Evolutionary conservation across 1,284 basidiomycete genomes (phyloP).

Genomic region (Caloboletus firmus): DNA sequence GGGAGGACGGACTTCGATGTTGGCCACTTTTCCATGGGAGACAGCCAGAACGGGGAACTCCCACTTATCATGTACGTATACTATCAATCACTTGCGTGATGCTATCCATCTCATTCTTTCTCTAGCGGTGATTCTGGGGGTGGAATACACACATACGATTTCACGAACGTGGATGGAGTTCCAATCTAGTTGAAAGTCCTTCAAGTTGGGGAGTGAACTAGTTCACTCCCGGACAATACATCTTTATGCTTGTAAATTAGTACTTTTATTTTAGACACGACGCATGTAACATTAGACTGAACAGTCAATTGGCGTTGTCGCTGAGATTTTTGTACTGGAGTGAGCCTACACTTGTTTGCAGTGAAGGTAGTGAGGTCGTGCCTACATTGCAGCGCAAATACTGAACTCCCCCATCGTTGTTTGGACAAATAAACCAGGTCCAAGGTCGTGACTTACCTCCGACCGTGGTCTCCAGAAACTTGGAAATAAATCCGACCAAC

Average conservation of each 20-base stretch:
- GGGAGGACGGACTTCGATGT: conserved; percentile 57
- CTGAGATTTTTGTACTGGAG: neutral
- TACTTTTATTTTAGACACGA: conserved; percentile 2
- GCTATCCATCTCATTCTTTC: conserved; percentile 10
- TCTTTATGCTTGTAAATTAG: conserved; percentile 12
- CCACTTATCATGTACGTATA: conserved; percentile 60
- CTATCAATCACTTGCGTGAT: neutral
- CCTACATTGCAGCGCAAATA: neutral
- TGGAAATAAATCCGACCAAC: conserved; percentile 19
- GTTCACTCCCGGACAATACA: neutral
- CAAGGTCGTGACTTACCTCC: conserved; percentile 11
- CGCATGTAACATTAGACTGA: conserved; percentile 1
- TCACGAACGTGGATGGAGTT: conserved; percentile 25
- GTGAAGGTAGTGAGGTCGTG: neutral
- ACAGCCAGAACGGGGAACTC: conserved; percentile 50
- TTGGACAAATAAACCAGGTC: conserved; percentile 36
- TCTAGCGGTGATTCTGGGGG: conserved; percentile 33
- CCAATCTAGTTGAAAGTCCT: conserved; percentile 18
- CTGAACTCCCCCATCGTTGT: conserved; percentile 18
- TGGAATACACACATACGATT: conserved; percentile 34
- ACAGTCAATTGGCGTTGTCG: neutral
- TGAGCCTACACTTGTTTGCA: neutral
- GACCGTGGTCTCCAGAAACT: conserved; percentile 10
- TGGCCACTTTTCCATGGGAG: conserved; percentile 58
- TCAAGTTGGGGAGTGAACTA: no score